Percentiles rank a stretch among this genome's conserved stretches.
Evolutionary conservation across 352 stramenopile species (phyloP).

Genomic region (Globisporangium polare): DNA sequence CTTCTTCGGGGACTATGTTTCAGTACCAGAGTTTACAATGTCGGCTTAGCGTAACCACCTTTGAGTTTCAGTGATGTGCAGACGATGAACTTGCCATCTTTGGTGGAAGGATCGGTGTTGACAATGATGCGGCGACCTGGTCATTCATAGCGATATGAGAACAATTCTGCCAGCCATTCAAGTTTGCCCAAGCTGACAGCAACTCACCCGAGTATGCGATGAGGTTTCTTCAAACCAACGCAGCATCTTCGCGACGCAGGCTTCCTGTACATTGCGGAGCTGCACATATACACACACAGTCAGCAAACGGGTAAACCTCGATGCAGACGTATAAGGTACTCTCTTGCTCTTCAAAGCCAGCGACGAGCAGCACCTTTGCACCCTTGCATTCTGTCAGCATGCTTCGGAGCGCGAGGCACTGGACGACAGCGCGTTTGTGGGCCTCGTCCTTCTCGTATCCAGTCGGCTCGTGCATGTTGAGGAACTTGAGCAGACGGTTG

Average conservation of each 20-base stretch:
- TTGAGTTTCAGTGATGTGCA: not conserved
- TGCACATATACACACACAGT: slow-evolving; percentile 10
- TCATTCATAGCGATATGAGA: not conserved
- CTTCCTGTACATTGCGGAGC: slow-evolving; percentile 39
- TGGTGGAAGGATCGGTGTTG: slow-evolving; percentile 41
- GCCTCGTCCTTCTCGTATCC: slow-evolving; percentile 47
- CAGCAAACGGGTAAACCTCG: not conserved
- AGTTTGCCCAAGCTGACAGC: not conserved
- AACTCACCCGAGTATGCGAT: slow-evolving; percentile 19
- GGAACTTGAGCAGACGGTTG: slow-evolving; percentile 45
- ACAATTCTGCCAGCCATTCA: too few species aligned
- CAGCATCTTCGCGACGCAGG: slow-evolving; percentile 45
- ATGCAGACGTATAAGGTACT: not conserved
- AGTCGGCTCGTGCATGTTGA: slow-evolving; percentile 53
- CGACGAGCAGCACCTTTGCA: slow-evolving; percentile 35
- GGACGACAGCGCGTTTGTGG: slow-evolving; percentile 46
- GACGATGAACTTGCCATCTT: slow-evolving; percentile 39
- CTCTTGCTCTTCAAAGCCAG: not conserved
- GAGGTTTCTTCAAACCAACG: slow-evolving; percentile 56
- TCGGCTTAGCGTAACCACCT: not conserved
- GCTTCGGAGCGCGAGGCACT: slow-evolving; percentile 45
- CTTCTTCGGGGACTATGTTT: slow-evolving; percentile 47
- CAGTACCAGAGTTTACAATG: not conserved
- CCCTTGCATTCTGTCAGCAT: slow-evolving; percentile 52
- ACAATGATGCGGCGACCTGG: slow-evolving; percentile 24